Conservation (phyloP, 345 rosid genomes). For the Geranium rotundifolium region DNA sequence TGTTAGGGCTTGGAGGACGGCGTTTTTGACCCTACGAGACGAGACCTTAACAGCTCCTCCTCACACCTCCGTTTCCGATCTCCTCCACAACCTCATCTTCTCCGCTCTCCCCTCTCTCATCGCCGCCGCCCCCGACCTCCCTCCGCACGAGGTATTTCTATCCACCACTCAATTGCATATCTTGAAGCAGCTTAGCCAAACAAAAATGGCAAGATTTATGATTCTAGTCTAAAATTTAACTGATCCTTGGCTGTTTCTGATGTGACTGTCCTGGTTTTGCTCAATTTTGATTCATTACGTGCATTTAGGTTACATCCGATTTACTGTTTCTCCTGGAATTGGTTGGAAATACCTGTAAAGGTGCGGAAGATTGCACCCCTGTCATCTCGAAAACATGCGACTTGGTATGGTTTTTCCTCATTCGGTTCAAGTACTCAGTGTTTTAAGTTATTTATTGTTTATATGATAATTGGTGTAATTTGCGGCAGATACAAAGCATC, state of each 20-base stretch:
- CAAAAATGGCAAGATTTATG: neutral
- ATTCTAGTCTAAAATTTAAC: neutral
- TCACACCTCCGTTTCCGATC: conserved; percentile 25
- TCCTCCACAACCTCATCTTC: conserved; percentile 55
- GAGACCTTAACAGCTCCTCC: conserved; percentile 49
- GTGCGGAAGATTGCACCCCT: conserved; percentile 15
- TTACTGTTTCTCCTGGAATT: conserved; percentile 57
- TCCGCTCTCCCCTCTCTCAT: conserved; percentile 43
- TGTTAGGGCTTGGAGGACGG: conserved; percentile 59
- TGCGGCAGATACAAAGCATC: conserved; percentile 45
- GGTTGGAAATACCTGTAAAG: conserved; percentile 32
- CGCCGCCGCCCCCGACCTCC: conserved; percentile 56
- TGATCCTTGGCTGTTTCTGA: neutral
- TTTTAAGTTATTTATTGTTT: neutral
- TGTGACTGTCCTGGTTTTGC: neutral
- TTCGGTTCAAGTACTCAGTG: neutral
- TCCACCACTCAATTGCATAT: neutral
- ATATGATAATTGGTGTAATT: conserved; percentile 1
- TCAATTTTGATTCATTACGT: neutral
- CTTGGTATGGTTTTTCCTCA: conserved; percentile 35
- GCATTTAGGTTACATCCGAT: conserved; percentile 48
- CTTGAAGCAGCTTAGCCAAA: too few relatives aligned
- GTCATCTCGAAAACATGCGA: conserved; percentile 33
- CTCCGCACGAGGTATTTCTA: conserved; percentile 52
- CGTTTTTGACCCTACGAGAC: conserved; percentile 74